Evolutionary conservation across 768 basidiomycete species (phyloP).

Genomic region (Hirschioporus abietinus): DNA sequence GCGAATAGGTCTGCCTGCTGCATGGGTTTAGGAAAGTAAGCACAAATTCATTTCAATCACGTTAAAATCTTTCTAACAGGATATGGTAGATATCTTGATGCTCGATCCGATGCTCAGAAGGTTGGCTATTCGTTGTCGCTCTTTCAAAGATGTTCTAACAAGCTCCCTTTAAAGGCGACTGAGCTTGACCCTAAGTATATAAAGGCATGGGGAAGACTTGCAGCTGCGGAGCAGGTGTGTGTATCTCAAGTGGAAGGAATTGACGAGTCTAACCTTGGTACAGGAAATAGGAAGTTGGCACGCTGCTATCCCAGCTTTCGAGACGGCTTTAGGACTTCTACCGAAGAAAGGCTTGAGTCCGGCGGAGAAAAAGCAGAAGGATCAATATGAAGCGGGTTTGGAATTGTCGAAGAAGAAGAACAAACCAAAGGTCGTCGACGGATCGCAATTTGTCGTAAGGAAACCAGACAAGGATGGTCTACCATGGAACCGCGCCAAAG

Average conservation of each 20-base stretch:
- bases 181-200: slow-evolving; percentile 34
- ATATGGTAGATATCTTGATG: not conserved
- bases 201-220: slow-evolving; percentile 39
- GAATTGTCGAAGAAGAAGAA: slow-evolving; percentile 8
- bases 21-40: slow-evolving; percentile 31
- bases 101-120: not conserved
- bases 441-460: not conserved
- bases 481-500: slow-evolving; percentile 19
- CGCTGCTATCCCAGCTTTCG: slow-evolving; percentile 13
- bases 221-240: slow-evolving; percentile 26
- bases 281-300: slow-evolving; percentile 12
- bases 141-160: not conserved
- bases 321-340: slow-evolving; percentile 28
- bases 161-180: slow-evolving; percentile 25
- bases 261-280: not conserved
- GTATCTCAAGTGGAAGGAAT: not conserved
- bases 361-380: slow-evolving; percentile 28
- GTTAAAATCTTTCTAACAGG: not conserved
- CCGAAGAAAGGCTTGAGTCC: slow-evolving; percentile 23
- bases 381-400: slow-evolving; percentile 28
- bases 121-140: not conserved
- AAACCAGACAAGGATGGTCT: slow-evolving; percentile 6
- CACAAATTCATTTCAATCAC: not conserved
- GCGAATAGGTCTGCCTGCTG: slow-evolving; percentile 41
- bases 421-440: not conserved